A percentile compares a stretch with the other conserved stretches of the same genome.
phyloP scores from a whole-genome alignment of 192 early-diverging fungal species.

The Cetraspora pellucida region DNA sequence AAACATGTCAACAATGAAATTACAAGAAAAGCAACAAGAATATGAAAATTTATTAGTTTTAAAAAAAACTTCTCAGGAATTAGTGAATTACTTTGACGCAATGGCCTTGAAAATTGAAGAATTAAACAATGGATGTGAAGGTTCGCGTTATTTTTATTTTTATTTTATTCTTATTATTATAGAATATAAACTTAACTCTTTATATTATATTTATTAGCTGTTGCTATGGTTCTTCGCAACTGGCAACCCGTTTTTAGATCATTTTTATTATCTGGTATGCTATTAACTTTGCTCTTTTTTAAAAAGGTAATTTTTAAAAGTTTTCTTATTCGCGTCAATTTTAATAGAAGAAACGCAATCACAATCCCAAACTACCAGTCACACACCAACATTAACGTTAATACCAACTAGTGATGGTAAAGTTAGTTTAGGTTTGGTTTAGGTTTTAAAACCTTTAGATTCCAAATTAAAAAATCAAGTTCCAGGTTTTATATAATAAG shows the following conservation, averaged over 20 bases:
- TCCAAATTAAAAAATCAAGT: too few relatives aligned
- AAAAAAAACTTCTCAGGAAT: constrained; percentile 8
- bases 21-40: constrained; percentile 25
- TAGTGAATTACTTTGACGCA: constrained; percentile 11
- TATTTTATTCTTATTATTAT: neutral
- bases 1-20: too few relatives aligned
- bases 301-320: too few relatives aligned
- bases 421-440: too few relatives aligned
- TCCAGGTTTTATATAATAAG: too few relatives aligned
- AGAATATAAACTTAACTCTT: neutral
- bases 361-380: too few relatives aligned
- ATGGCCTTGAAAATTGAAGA: constrained; percentile 12
- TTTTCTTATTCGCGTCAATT: neutral
- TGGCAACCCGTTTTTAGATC: constrained; percentile 25
- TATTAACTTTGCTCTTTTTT: too few relatives aligned
- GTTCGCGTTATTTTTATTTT: neutral
- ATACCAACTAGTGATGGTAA: too few relatives aligned
- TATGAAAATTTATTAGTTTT: constrained; percentile 11
- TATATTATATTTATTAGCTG: neutral
- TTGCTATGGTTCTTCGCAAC: constrained; percentile 15
- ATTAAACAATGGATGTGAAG: constrained; percentile 12
- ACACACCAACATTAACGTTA: too few relatives aligned
- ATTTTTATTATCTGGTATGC: constrained; percentile 9
- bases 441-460: too few relatives aligned
- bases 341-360: neutral